Conservation (phyloP, 345 rosid species). For the Mercurialis annua region DNA sequence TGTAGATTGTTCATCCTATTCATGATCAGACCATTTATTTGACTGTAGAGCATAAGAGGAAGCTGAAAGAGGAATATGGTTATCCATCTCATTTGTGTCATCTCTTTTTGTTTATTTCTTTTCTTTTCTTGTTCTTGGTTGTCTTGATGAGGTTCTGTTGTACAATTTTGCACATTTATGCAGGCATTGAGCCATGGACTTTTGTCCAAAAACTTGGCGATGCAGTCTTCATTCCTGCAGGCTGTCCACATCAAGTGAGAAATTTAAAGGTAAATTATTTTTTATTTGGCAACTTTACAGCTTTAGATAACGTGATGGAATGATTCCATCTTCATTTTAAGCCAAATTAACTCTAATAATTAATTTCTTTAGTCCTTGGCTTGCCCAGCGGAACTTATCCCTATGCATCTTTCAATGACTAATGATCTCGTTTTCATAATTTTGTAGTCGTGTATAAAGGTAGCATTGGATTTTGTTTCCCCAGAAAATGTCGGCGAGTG, state of each 20-base stretch:
- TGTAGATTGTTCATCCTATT: conserved; percentile 64
- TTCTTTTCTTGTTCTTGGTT: background rate
- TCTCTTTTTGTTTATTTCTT: background rate
- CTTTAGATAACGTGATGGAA: background rate
- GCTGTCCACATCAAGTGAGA: conserved; percentile 72
- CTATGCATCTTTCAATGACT: background rate
- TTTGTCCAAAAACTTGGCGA: conserved; percentile 59
- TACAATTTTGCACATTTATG: background rate
- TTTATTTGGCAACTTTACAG: background rate
- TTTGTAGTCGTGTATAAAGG: conserved; percentile 44
- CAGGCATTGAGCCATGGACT: conserved; percentile 71
- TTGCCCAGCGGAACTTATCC: background rate
- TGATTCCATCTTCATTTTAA: background rate
- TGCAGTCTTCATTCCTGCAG: conserved; percentile 67
- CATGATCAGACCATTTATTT: conserved; percentile 72
- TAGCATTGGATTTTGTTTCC: conserved; percentile 52
- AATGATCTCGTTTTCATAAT: background rate
- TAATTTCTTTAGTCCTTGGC: too few species aligned
- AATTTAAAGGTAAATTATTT: conserved; percentile 46
- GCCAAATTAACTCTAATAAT: too few species aligned
- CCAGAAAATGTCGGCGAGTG: conserved; percentile 59
- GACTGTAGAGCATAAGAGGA: conserved; percentile 51
- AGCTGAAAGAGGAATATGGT: conserved; percentile 82
- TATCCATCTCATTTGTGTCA: background rate
- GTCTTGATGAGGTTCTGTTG: background rate